A percentile compares a stretch with the other conserved stretches of the same genome.
phyloP scores from a whole-genome alignment of 306 rosid genomes.

The Sophora flavescens region DNA sequence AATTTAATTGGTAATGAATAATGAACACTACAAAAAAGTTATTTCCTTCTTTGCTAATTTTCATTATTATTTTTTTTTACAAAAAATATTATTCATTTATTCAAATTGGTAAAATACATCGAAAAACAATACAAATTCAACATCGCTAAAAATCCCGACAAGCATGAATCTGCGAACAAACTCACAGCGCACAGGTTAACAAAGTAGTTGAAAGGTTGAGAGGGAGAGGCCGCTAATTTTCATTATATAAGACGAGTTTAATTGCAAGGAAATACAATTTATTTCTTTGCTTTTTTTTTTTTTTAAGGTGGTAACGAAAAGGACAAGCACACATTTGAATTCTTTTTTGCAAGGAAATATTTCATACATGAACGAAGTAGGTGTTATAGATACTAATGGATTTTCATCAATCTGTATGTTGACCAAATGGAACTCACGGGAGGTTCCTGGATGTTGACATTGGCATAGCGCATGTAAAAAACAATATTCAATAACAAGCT shows the following conservation, averaged over 20 bases:
- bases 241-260: neutral
- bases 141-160: too few relatives aligned
- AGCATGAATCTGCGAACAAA: too few relatives aligned
- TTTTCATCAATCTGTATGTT: constrained; percentile 47
- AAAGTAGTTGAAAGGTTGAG: too few relatives aligned
- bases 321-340: neutral
- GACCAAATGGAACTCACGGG: constrained; percentile 40
- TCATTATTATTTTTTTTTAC: too few relatives aligned
- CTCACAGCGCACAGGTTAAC: too few relatives aligned
- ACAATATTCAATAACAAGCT: constrained; percentile 3
- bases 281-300: neutral
- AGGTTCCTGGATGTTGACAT: constrained; percentile 42
- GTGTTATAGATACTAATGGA: constrained; percentile 39
- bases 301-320: neutral
- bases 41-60: neutral
- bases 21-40: neutral
- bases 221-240: too few relatives aligned
- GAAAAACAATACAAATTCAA: too few relatives aligned
- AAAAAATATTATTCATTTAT: too few relatives aligned
- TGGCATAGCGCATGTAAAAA: neutral
- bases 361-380: constrained; percentile 28
- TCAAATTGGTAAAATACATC: too few relatives aligned
- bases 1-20: constrained; percentile 11
- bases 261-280: neutral
- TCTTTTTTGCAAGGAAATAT: constrained; percentile 25